Base-by-base conservation (phyloP, 1,284 basidiomycete genomes). In the Naganishia albida region DNA sequence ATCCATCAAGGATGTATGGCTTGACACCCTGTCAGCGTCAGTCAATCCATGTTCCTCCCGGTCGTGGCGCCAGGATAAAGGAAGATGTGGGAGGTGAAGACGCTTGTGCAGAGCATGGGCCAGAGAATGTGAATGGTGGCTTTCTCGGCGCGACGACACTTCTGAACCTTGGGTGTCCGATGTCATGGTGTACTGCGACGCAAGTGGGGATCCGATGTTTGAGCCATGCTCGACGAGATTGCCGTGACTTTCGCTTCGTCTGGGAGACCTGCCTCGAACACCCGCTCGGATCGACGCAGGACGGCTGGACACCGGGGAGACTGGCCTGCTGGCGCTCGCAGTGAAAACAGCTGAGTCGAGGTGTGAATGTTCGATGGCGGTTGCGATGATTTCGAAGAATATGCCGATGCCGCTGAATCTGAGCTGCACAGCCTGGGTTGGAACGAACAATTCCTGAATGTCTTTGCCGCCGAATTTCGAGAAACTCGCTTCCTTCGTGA, bases 381-480 rank as follows among this genome's bases (percentile, higher is more conserved):
- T 73, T 25, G 74, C 70, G 23, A 80, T 70, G 2, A 77, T 73
- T 51, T 80, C 77, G 71, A 78, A 80, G 68, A 78, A 80, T 66
- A 78, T 76, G 1, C 75, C 73, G 66, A 80, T 63, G 1, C 77
- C 77, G 1, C 72, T 70, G 2, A 75, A 76, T 10, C 78, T 72
- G n/a, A 73, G 70, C 67, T 78, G 78, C 16, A 78, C 63, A 0
- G 70, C 55, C 13, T 74, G 73, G 12, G 77, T 64, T 0, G 66
- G 68, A 28, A 75, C 70, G 56, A 75, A 77, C 3, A 80, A 60
- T 16, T 73, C 71, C 20, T 70, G 62, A 4, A 78, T 63, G 55
- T 80, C 76, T n/a, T 71, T 59, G 0, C 76, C 75, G 0, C 73
- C 73, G 4, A 77, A 66, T 15, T 75, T 71, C 16, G 75, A 74